Base-by-base conservation (phyloP, 495 filamentous ascomycete species). In the Neurospora hispaniola region DNA sequence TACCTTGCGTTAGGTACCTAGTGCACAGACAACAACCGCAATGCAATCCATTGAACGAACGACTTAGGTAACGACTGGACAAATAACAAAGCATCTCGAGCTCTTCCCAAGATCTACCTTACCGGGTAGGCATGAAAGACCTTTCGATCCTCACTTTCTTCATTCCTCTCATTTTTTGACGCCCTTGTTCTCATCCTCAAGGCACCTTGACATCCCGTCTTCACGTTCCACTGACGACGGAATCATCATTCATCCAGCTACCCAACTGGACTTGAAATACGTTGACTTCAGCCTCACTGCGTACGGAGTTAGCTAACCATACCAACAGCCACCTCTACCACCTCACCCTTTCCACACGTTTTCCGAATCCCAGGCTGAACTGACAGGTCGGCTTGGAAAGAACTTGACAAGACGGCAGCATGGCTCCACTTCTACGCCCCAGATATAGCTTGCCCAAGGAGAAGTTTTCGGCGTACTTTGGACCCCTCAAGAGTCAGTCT, bases 391-490 rank as follows among this genome's bases (percentile, higher is more conserved):
- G 7, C 23, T 35, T 62, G 27, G 9, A 66, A 27, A 38, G 27
- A 31, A 1, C 23, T 3, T 4, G 27, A 18, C 0, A 31, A 38
- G 48, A 66, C 54, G 27, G 3, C 27, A 43, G 43, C 20, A 90
- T 89, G 89, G 86, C 88, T 7, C 88, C 88, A 73, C 77, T 84
- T 12, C 66, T 76, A 14, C 81, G 81, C 8, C 83, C 84, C 23
- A 86, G 88, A 27, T 83, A 87, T 66, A 85, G 86, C 71, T 81
- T 91, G 27, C 75, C 87, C 8, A 91, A 90, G 79, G 90, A 92
- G 35, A 86, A 84, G 40, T 91, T 93, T 74, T 80, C 87, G 9
- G 79, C 79, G 38, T 81, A 88, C 39, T 91, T 93, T 74, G 82
- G 83, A 2, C 79, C 81, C 8, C 82, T 88, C 5, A 90, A 88